These are phyloP conservation scores for Venustampulla echinocandica DNA, from an alignment of 495 filamentous ascomycete genomes.

Conservation along the genomic window DNA sequence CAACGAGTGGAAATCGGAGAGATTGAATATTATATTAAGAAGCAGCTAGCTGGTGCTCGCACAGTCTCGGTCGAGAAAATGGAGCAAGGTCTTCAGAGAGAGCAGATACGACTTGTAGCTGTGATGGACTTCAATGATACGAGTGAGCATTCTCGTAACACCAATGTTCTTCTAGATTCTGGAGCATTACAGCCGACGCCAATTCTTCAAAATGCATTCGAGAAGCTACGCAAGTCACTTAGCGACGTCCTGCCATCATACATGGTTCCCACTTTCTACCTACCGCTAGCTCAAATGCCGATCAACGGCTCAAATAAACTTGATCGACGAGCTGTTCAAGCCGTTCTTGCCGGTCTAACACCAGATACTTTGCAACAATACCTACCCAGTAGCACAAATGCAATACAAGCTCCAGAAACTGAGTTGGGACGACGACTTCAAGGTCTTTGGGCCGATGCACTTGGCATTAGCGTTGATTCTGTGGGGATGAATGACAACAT, in stretches of 20 bases:
- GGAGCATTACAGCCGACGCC: not conserved
- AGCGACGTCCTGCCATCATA: not conserved
- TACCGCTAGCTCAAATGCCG: conserved; percentile 34
- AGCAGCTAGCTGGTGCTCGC: not conserved
- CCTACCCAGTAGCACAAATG: not conserved
- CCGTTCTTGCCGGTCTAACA: not conserved
- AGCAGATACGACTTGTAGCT: not conserved
- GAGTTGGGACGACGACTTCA: not conserved
- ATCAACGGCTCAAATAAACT: conserved; percentile 33
- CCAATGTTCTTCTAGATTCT: not conserved
- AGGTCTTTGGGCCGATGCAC: not conserved
- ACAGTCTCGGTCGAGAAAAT: not conserved
- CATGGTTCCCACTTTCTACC: conserved; percentile 26
- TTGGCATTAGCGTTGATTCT: not conserved
- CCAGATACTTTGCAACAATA: not conserved
- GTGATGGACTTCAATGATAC: not conserved
- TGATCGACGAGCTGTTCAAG: conserved; percentile 19
- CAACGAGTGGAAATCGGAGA: conserved; percentile 42
- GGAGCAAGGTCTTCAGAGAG: not conserved
- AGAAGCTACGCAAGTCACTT: not conserved
- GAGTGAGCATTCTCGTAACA: not conserved
- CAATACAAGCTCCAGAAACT: not conserved
- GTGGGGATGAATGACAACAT: conserved; percentile 27
- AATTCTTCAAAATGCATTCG: not conserved
- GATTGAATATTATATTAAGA: conserved; percentile 30